These are phyloP conservation scores for Monosporascus sp. DNA, from an alignment of 2,329 filamentous ascomycete species.

Conservation along the genomic window DNA sequence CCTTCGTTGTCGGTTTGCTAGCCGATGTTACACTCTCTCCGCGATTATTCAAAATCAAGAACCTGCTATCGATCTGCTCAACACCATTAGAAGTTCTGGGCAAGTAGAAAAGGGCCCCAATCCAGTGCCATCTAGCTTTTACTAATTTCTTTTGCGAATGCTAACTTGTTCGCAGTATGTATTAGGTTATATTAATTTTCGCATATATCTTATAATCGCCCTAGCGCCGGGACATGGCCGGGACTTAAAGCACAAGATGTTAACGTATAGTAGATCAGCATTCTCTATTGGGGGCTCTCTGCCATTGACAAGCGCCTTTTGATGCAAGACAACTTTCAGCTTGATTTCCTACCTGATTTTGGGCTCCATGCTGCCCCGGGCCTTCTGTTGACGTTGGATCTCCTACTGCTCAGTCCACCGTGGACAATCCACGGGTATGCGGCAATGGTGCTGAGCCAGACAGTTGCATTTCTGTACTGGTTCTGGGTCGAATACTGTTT, in stretches of 20 bases:
- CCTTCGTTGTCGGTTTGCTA: slow-evolving; percentile 56
- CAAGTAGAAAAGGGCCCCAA: no score
- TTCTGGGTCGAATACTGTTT: slow-evolving; percentile 72
- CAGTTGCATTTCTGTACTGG: slow-evolving; percentile 65
- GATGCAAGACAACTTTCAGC: slow-evolving; percentile 48
- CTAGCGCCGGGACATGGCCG: no score
- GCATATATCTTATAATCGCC: no score
- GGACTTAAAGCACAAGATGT: no score
- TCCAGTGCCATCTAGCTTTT: no score
- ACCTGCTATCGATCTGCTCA: slow-evolving; percentile 58
- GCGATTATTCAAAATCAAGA: slow-evolving; percentile 61
- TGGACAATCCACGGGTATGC: slow-evolving; percentile 61
- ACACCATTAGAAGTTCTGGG: slow-evolving; percentile 63
- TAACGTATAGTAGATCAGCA: slow-evolving; percentile 41
- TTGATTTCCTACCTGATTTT: slow-evolving; percentile 53
- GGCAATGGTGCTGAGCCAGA: slow-evolving; percentile 52
- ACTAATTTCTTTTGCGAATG: no score
- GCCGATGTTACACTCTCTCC: slow-evolving; percentile 58
- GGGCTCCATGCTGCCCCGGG: slow-evolving; percentile 64
- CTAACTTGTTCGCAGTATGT: no score
- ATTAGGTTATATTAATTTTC: no score
- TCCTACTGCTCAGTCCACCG: slow-evolving; percentile 65
- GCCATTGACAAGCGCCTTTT: slow-evolving; percentile 49
- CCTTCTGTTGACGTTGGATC: slow-evolving; percentile 58
- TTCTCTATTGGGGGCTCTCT: slow-evolving; percentile 68